Base-by-base conservation (phyloP, 352 stramenopile genomes). In the Phytopythium ostracodes region DNA sequence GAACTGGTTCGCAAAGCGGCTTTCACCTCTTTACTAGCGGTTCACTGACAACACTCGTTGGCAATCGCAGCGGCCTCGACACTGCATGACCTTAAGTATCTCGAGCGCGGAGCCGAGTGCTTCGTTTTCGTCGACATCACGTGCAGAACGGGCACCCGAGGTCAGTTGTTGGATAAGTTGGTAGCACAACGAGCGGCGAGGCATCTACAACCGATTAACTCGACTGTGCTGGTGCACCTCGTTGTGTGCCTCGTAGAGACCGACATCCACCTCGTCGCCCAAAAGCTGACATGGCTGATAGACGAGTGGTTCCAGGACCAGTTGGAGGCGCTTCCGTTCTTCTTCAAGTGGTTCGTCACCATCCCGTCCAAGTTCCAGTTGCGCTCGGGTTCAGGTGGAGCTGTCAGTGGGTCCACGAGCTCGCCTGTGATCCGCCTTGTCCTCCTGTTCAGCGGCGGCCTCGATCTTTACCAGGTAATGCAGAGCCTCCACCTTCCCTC, bases 71-170 rank as follows among this genome's bases (percentile, higher is more conserved):
- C 83, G 59, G 78, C 80, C 2, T 68, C 78, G 5, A 87, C 83
- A 4, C 70, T 92, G 5, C 76, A 92, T 53, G 79, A 90, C 36
- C 67, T 92, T 11, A 87, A 87, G 60, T 92, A 90, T 46, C 68
- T 89, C 11, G 76, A 90, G 46, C 75, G 79, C 17, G 83, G 74
- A 0, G 83, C 83, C 27, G 79, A 92, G 46, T 92, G 83, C 51
- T 92, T 90, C 43, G 8, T 81, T 11, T 90, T 85, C 42, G 4
- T 90, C 9, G 82, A 92, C 62, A 54, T 92, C 9, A 44, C 72
- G 17, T 88, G 77, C 51, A 74, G 71, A 33, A 75, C 56, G 31
- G 73, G 82, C 43, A 79, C 75, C 1, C 77, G 79, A 76, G 77
- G 81, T 91, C 49, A 6, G 64, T 73, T 9, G 20, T 20, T 49